Evolutionary conservation across 225 moss, liverwort and hornwort genomes (phyloP).

Genomic region (Polytrichum formosum): DNA sequence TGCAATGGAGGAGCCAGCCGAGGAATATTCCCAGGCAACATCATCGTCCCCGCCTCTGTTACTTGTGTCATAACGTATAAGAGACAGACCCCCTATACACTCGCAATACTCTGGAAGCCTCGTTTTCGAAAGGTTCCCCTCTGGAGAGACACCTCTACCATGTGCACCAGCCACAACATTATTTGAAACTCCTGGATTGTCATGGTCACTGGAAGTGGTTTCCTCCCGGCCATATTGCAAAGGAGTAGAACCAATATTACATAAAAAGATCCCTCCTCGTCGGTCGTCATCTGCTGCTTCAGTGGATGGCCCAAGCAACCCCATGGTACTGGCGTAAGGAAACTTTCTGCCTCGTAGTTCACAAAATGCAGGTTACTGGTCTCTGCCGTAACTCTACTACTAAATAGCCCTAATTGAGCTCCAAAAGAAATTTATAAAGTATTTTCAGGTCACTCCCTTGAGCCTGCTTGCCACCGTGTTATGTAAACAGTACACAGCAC

Average conservation of each 20-base stretch:
- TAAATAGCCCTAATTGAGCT: not conserved
- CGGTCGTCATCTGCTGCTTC: slow-evolving; percentile 23
- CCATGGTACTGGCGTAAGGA: slow-evolving; percentile 31
- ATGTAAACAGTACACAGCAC: not conserved
- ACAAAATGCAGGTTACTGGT: not conserved
- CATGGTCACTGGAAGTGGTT: slow-evolving; percentile 16
- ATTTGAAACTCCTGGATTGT: slow-evolving; percentile 20
- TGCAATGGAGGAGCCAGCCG: slow-evolving; percentile 26
- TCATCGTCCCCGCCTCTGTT: slow-evolving; percentile 30
- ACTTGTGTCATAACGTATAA: slow-evolving; percentile 20
- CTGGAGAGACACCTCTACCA: slow-evolving; percentile 18
- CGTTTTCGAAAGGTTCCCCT: slow-evolving; percentile 25
- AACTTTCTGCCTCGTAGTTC: not conserved
- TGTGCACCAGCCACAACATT: slow-evolving; percentile 6
- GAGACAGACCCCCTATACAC: slow-evolving; percentile 34
- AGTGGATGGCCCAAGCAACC: slow-evolving; percentile 49
- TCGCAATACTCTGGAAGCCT: slow-evolving; percentile 57
- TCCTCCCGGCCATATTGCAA: slow-evolving; percentile 16
- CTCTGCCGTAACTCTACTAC: not conserved
- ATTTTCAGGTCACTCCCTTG: slow-evolving; percentile 4
- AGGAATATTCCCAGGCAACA: slow-evolving; percentile 56
- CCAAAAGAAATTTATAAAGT: not conserved
- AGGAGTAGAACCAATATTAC: slow-evolving; percentile 17
- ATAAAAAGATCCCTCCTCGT: slow-evolving; percentile 21
- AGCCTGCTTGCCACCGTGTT: not conserved